phyloP scores from a whole-genome alignment of 345 rosid genomes.

The Eucalyptus cladocalyx region DNA sequence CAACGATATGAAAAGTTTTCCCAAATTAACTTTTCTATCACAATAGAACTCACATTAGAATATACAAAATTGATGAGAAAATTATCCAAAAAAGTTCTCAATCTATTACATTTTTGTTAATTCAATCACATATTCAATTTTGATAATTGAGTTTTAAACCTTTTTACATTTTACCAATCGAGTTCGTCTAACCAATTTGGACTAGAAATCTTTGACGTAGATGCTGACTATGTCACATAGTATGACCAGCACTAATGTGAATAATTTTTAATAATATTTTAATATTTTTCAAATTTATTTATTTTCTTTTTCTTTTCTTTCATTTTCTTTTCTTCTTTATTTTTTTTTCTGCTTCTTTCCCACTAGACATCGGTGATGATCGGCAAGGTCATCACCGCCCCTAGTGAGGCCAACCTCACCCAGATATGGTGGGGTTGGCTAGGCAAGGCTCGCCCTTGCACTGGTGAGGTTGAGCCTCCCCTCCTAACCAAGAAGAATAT shows the following conservation, averaged over 20 bases:
- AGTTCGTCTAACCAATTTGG: too few relatives aligned
- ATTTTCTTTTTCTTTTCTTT: too few relatives aligned
- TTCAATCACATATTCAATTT: too few relatives aligned
- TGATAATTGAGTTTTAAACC: too few relatives aligned
- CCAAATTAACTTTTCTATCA: not conserved
- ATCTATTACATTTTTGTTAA: too few relatives aligned
- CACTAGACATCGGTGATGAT: not conserved
- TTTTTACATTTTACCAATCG: too few relatives aligned
- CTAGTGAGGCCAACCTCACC: not conserved
- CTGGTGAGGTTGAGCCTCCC: not conserved
- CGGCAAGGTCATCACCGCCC: not conserved
- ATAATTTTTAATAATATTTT: too few relatives aligned
- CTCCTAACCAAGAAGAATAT: not conserved
- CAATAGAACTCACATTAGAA: not conserved
- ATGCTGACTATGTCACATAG: not conserved
- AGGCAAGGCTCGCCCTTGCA: too few relatives aligned
- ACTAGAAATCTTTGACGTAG: too few relatives aligned
- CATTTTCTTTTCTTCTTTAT: too few relatives aligned
- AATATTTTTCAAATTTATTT: too few relatives aligned
- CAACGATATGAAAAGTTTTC: not conserved
- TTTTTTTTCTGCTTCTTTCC: not conserved
- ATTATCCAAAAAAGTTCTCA: not conserved
- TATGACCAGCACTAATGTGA: accelerated
- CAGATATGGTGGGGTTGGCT: accelerated
- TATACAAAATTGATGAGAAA: not conserved